These are phyloP conservation scores for Limnomonas spitsbergensis DNA, from an alignment of 139 green algal species.

Conservation along the genomic window DNA sequence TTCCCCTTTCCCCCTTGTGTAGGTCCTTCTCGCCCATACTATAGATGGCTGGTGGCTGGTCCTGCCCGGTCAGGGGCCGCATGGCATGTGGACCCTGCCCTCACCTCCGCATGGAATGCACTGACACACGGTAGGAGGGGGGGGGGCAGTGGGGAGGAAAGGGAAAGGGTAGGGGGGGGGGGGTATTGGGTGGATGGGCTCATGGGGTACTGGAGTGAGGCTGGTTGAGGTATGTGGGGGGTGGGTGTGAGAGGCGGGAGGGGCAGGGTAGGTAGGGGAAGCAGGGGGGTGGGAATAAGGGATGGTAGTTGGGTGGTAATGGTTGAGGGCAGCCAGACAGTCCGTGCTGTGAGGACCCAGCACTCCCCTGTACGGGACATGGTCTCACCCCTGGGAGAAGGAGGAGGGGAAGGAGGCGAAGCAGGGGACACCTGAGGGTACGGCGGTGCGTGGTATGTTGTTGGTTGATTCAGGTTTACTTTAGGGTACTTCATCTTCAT, in stretches of 20 bases:
- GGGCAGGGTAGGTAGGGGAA: background rate
- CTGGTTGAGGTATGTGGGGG: background rate
- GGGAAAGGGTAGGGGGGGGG: slow-evolving; percentile 48
- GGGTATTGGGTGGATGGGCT: background rate
- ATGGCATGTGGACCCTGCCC: slow-evolving; percentile 82
- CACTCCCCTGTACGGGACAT: too few relatives aligned
- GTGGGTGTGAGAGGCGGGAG: background rate
- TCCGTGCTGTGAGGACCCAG: too few relatives aligned
- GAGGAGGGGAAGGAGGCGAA: too few relatives aligned
- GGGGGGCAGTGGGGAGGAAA: slow-evolving; percentile 83
- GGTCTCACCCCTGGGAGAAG: too few relatives aligned
- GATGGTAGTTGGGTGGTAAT: background rate
- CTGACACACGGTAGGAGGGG: slow-evolving; percentile 62
- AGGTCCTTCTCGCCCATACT: slow-evolving; percentile 19
- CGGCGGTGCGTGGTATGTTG: too few relatives aligned
- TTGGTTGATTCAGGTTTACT: too few relatives aligned
- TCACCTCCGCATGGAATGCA: slow-evolving; percentile 92
- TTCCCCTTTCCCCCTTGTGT: background rate
- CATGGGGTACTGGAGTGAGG: background rate
- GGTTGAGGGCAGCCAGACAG: too few relatives aligned
- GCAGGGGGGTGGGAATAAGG: background rate
- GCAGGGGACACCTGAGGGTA: too few relatives aligned
- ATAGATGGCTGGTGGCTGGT: slow-evolving; percentile 89
- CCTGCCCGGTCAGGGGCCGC: slow-evolving; percentile 61
- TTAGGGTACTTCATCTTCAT: too few relatives aligned